Conservation (phyloP, 1,284 basidiomycete genomes). For the Sutorius eximius region DNA sequence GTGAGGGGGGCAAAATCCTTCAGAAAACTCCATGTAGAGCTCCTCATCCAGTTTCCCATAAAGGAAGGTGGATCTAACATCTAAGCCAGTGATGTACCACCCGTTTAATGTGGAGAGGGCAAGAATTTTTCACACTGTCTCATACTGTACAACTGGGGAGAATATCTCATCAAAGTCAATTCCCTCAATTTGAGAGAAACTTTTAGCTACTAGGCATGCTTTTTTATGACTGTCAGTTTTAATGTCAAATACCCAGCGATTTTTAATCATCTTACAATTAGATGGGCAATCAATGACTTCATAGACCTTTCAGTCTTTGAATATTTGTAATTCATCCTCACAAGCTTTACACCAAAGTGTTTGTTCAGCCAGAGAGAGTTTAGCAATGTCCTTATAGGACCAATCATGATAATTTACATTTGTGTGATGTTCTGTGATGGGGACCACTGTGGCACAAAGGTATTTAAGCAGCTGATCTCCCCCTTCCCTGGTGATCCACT, state of each 20-base stretch:
- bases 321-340: too few species aligned
- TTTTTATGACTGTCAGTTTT: background rate
- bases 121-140: background rate
- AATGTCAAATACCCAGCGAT: background rate
- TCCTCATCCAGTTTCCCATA: background rate
- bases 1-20: too few species aligned
- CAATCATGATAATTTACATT: too few species aligned
- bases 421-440: too few species aligned
- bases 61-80: background rate
- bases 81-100: background rate
- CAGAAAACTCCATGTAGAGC: background rate
- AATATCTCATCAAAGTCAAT: background rate
- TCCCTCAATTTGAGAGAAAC: background rate
- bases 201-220: background rate
- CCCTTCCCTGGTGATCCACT: too few species aligned
- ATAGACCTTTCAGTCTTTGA: too few species aligned
- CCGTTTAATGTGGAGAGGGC: background rate
- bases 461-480: too few species aligned
- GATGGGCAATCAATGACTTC: too few species aligned
- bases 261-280: background rate
- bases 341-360: too few species aligned
- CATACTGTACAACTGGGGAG: background rate
- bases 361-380: too few species aligned
- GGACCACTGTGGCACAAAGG: too few species aligned
- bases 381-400: too few species aligned